Base-by-base conservation (phyloP, 306 rosid species). In the Castanea mollissima region DNA sequence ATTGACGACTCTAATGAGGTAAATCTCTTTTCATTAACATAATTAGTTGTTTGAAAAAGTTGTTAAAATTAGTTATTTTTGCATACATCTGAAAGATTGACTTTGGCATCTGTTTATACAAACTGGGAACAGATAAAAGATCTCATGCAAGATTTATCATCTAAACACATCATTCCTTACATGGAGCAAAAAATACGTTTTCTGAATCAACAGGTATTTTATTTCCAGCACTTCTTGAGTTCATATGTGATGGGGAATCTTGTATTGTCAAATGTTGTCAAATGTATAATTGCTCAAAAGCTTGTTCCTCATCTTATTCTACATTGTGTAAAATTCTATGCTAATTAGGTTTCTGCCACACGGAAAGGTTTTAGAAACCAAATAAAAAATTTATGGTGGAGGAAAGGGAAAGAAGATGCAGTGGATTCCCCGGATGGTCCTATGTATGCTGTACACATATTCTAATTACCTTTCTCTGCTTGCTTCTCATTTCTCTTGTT, bases 331-430 rank as follows among this genome's bases (percentile, higher is more conserved):
- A 83, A 57, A 59, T 74, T 75, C 57, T 68, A 31, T 74, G 71
- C 46, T 64, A 35, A 68, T 71, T 89, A 96, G 99, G 98, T 96
- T 83, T 84, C 98, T 72, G 96, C 98, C 34, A 87, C 98, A 25
- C 90, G 99, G 76, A 96, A 91, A 83, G 99, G 99, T 81, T 88
- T 96, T 74, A 90, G 80, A 85, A 96, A 96, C 88, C 99, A 96
- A 88, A 84, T 96, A 54, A 96, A 96, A 85, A 96, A 89, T 84
- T 83, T 96, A 83, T 96, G 99, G 99, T 96, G 99, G 99, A 91
- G 99, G 83, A 96, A 96, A 87, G 99, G 99, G 84, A 96, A 95
- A 89, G 99, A 93, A 20, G 99, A 96, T 35, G 62, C 80, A 55
- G 90, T 80, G 65, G 99, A 96, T 81, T 88, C 93, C 71, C 90